Base-by-base conservation (phyloP, 306 rosid species). In the Psophocarpus tetragonolobus region DNA sequence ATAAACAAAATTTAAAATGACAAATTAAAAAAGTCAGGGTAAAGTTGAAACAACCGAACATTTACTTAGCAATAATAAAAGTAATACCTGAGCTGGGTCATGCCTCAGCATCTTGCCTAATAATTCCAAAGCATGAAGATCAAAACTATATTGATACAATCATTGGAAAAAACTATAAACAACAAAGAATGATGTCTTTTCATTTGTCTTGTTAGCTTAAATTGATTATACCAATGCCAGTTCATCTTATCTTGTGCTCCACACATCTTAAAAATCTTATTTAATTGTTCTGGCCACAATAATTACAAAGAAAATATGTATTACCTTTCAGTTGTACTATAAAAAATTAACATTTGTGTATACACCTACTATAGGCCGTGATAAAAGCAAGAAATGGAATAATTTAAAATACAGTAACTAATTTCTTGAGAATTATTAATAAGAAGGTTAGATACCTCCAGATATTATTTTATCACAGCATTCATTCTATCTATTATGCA, bases 141-240 rank as follows among this genome's bases (percentile, higher is more conserved):
- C 96, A 63, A 85, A 88, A 58, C 96, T 90, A 79, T 54, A 81
- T n/a, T n/a, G n/a, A 50, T 51, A 39, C 56, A 20, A 23, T 71
- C 26, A 50, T 18, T 12, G 47, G 68, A 71, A 68, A 5, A 50
- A 48, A 57, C 53, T 62, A 30, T 36, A n/a, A n/a, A n/a, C n/a
- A n/a, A n/a, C n/a, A 74, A 67, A 65, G 21, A 76, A 44, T 18
- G 78, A 13, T 91, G 89, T 72, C 95, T 82, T 81, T 88, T 90
- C 87, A 90, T 74, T 21, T 86, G 73, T 64, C 88, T 88, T 61
- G 88, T 61, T 21, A 90, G 95, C 82, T 87, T 88, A 82, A 90
- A 87, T 65, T 90, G 89, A 74, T 81, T 90, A 76, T 90, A 90
- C 90, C 88, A 86, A 63, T 92, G 91, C 95, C 95, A 90, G 75